Evolutionary conservation across 139 green algal genomes (phyloP).

Genomic region (Chlorella sp.): DNA sequence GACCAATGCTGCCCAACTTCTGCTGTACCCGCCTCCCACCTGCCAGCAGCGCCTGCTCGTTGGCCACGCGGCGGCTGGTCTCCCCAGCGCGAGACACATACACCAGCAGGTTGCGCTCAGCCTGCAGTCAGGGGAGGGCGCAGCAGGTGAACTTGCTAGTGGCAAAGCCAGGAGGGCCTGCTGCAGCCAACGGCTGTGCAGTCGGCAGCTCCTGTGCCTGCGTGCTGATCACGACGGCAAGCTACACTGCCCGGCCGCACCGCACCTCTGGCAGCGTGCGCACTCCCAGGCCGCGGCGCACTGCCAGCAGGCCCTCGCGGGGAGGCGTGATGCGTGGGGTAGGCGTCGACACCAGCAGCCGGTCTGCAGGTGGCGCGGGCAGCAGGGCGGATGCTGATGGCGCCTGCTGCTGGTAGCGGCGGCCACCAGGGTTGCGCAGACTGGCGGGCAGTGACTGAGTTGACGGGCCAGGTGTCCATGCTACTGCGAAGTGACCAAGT

Average conservation of each 20-base stretch:
- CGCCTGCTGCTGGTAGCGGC: no score
- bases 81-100: conserved; percentile 28
- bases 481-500: no score
- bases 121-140: background rate
- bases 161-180: background rate
- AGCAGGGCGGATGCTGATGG: background rate
- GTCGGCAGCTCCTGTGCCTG: no score
- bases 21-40: background rate
- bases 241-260: background rate
- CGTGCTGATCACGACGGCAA: background rate
- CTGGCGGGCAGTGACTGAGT: background rate
- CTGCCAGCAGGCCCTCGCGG: conserved; percentile 29
- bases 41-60: conserved; percentile 41
- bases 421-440: background rate
- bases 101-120: conserved; percentile 40
- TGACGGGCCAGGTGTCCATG: no score
- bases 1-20: background rate
- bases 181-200: no score
- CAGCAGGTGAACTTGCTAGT: background rate
- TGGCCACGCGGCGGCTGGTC: conserved; percentile 25
- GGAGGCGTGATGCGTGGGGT: conserved; percentile 44
- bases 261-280: conserved; percentile 21
- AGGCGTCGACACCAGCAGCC: conserved; percentile 43
- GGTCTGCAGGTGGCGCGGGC: background rate
- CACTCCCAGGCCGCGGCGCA: conserved; percentile 35